Evolutionary conservation across 768 basidiomycete species (phyloP).

Genomic region (Xerocomellus chrysenteron): DNA sequence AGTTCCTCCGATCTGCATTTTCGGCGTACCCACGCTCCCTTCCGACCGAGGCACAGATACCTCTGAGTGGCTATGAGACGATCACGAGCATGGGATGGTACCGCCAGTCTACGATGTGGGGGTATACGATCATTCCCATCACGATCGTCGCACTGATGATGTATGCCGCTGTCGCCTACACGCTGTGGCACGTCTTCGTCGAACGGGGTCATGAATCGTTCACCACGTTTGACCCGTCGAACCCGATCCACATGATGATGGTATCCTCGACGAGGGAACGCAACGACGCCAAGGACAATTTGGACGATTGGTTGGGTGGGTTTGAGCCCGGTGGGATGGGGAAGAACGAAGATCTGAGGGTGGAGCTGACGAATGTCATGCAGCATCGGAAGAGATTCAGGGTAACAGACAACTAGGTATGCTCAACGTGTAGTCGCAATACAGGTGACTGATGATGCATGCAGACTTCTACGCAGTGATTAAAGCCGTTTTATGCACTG

Average conservation of each 20-base stretch:
- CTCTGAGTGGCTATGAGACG: background rate
- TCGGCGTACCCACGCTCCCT: background rate
- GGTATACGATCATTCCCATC: slow-evolving; percentile 4
- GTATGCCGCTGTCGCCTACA: slow-evolving; percentile 9
- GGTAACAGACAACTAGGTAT: background rate
- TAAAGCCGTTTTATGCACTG: too few relatives aligned
- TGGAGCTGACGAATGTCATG: background rate
- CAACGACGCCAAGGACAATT: background rate
- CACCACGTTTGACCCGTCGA: slow-evolving; percentile 7
- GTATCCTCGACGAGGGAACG: background rate
- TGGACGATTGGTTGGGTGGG: background rate
- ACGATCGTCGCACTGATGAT: slow-evolving; percentile 3
- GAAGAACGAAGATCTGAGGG: background rate
- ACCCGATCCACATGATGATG: slow-evolving; percentile 4
- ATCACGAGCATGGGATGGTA: slow-evolving; percentile 5
- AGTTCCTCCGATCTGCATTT: slow-evolving; percentile 12
- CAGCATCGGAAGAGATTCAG: background rate
- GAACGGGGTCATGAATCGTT: background rate
- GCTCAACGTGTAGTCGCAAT: background rate
- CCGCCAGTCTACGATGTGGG: background rate
- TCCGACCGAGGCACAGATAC: background rate
- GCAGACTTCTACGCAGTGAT: background rate
- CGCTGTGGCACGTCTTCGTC: background rate
- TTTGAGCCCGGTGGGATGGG: background rate
- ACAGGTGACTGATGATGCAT: background rate